These are phyloP conservation scores for Nematocida sp. DNA, from an alignment of 371 early-diverging fungal species.

Conservation along the genomic window DNA sequence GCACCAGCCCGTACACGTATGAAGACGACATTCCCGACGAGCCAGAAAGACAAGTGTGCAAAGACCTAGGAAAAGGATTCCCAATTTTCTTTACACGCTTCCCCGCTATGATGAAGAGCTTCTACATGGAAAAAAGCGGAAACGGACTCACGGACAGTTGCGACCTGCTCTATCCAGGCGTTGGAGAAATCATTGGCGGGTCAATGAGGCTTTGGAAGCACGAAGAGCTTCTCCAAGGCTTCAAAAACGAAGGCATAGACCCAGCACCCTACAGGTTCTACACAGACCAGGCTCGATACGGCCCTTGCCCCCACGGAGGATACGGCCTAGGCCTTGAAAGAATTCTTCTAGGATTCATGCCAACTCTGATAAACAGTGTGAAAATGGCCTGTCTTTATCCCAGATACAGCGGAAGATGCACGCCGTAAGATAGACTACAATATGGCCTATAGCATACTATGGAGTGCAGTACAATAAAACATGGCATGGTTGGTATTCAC, in stretches of 20 bases:
- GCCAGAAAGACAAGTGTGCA: slow-evolving; percentile 92
- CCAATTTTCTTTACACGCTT: slow-evolving; percentile 93
- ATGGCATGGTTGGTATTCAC: no score
- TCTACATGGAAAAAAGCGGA: slow-evolving; percentile 91
- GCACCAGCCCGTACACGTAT: slow-evolving; percentile 77
- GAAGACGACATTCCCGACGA: slow-evolving; percentile 99
- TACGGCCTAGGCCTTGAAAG: slow-evolving; percentile 98
- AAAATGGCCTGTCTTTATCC: slow-evolving; percentile 74
- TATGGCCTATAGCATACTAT: no score
- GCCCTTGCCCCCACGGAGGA: slow-evolving; percentile 92
- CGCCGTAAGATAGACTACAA: no score
- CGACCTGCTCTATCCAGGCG: slow-evolving; percentile 94
- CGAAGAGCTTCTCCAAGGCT: slow-evolving; percentile 82
- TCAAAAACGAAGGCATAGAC: slow-evolving; percentile 86
- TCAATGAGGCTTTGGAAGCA: slow-evolving; percentile 90
- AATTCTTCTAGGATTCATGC: slow-evolving; percentile 88
- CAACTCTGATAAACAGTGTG: slow-evolving; percentile 75
- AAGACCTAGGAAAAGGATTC: slow-evolving; percentile 73
- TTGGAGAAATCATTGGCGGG: slow-evolving; percentile 98
- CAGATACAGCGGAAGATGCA: slow-evolving; percentile 75
- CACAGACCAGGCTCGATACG: slow-evolving; percentile 95
- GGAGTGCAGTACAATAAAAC: no score
- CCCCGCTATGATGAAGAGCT: slow-evolving; percentile 94
- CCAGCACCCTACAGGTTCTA: slow-evolving; percentile 94
- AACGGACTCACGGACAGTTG: slow-evolving; percentile 82